Conservation (phyloP, 495 filamentous ascomycete genomes). For the Tuber magnatum region DNA sequence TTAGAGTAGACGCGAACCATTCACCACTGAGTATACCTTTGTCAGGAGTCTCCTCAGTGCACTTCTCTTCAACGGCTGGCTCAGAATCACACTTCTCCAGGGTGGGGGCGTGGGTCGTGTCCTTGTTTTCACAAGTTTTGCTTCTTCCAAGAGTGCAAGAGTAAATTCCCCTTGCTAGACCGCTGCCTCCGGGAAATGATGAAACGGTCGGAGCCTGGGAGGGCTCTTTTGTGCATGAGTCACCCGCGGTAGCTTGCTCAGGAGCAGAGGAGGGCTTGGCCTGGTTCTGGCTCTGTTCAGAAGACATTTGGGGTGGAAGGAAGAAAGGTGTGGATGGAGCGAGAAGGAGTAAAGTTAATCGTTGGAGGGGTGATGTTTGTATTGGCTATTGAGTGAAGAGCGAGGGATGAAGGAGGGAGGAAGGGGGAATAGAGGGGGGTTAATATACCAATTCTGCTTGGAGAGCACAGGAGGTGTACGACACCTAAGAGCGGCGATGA, state of each 20-base stretch:
- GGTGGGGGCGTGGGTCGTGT: not conserved
- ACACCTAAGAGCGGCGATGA: not conserved
- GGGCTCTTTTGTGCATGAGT: not conserved
- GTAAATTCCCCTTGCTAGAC: not conserved
- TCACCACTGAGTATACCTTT: not conserved
- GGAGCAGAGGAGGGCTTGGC: not conserved
- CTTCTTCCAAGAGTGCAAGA: not conserved
- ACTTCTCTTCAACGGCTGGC: not conserved
- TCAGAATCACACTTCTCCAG: not conserved
- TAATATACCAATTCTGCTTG: not conserved
- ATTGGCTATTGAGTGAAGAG: not conserved
- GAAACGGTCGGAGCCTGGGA: not conserved
- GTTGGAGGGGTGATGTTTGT: not conserved
- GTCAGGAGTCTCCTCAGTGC: not conserved
- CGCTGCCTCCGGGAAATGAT: not conserved
- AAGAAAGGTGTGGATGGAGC: not conserved
- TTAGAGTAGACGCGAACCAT: not conserved
- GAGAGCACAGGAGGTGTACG: not conserved
- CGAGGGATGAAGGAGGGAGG: not conserved
- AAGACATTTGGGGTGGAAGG: not conserved
- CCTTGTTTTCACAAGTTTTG: not conserved
- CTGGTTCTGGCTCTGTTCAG: not conserved
- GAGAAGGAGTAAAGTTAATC: not conserved
- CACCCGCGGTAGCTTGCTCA: not conserved
- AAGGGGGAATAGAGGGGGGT: not conserved